These are phyloP conservation scores for Tarenaya hassleriana DNA, from an alignment of 345 rosid genomes.

Conservation along the genomic window DNA sequence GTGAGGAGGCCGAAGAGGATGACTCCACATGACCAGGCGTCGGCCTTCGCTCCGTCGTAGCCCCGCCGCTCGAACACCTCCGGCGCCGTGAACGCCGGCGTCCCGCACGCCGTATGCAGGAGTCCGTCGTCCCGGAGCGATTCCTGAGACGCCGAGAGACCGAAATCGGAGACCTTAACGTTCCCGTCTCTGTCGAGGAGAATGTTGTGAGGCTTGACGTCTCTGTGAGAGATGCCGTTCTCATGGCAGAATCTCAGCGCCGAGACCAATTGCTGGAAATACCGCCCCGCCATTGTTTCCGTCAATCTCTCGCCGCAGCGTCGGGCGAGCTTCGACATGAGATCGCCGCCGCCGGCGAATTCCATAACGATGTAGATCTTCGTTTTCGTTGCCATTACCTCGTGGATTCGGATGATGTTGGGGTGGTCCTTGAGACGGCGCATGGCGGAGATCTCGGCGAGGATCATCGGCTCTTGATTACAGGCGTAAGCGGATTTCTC, in stretches of 20 bases:
- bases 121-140: conserved; percentile 41
- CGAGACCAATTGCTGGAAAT: conserved; percentile 53
- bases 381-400: conserved; percentile 61
- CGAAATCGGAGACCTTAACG: conserved; percentile 61
- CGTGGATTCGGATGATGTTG: conserved; percentile 50
- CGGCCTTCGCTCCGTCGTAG: conserved; percentile 59
- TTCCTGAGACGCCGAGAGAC: conserved; percentile 51
- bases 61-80: conserved; percentile 45
- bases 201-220: conserved; percentile 61
- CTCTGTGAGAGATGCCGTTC: conserved; percentile 66
- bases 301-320: conserved; percentile 42
- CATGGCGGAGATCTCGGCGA: conserved; percentile 61
- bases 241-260: conserved; percentile 61
- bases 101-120: conserved; percentile 70
- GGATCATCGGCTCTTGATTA: conserved; percentile 40
- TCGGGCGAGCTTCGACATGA: conserved; percentile 38
- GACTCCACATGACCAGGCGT: conserved; percentile 77
- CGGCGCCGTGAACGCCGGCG: conserved; percentile 54
- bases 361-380: conserved; percentile 74
- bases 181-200: conserved; percentile 46
- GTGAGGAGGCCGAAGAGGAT: conserved; percentile 43
- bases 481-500: conserved; percentile 25
- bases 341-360: conserved; percentile 57
- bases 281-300: conserved; percentile 40
- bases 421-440: conserved; percentile 56